A percentile compares a stretch with the other conserved stretches of the same genome.
Evolutionary conservation across 768 basidiomycete genomes (phyloP).

Genomic region (Tephrocybe rancida): DNA sequence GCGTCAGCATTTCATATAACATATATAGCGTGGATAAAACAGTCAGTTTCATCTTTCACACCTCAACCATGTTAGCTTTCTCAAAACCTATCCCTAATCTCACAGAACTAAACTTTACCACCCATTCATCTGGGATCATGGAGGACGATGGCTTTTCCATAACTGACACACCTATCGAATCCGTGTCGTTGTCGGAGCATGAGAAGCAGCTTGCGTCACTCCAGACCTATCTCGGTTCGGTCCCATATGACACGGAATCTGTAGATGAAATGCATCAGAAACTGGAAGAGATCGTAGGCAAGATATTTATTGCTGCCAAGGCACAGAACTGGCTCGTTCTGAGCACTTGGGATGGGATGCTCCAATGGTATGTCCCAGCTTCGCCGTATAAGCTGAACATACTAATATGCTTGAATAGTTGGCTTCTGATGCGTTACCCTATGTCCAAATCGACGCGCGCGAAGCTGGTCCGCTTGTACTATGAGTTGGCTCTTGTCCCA

Average conservation of each 20-base stretch:
- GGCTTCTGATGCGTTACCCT: conserved; percentile 83
- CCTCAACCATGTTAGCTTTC: conserved; percentile 5
- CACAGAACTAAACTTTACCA: background rate
- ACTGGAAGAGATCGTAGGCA: conserved; percentile 70
- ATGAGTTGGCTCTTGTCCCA: conserved; percentile 75
- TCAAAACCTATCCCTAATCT: conserved; percentile 2
- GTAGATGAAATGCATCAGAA: conserved; percentile 70
- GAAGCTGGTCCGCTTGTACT: conserved; percentile 75
- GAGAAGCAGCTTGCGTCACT: conserved; percentile 66
- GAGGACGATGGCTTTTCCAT: conserved; percentile 62
- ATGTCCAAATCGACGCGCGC: conserved; percentile 69
- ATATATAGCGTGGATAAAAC: background rate
- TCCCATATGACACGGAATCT: conserved; percentile 77
- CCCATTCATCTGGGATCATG: conserved; percentile 34
- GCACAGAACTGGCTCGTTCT: conserved; percentile 75
- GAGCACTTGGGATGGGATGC: conserved; percentile 76
- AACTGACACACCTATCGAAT: conserved; percentile 38
- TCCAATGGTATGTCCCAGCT: conserved; percentile 63
- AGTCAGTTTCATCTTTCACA: conserved; percentile 12
- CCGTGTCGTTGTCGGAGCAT: conserved; percentile 39
- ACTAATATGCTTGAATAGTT: conserved; percentile 42
- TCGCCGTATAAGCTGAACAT: background rate
- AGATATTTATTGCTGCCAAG: conserved; percentile 70
- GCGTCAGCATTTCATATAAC: conserved; percentile 14
- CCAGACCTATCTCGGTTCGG: conserved; percentile 62